phyloP scores from a whole-genome alignment of 805 yeast species.

The Lachancea thermotolerans region DNA sequence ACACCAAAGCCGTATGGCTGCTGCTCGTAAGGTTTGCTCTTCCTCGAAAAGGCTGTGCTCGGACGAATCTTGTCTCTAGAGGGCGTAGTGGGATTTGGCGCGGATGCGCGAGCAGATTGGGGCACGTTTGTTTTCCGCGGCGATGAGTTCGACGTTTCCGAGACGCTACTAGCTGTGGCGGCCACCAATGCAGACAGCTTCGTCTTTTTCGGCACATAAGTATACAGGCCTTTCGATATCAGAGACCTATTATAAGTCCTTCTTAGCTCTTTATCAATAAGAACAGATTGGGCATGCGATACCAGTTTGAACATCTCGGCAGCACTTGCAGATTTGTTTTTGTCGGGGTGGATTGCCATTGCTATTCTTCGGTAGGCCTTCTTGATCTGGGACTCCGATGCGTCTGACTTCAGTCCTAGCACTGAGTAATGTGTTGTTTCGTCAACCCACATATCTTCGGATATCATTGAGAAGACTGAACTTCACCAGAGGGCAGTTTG shows the following conservation, averaged over 20 bases:
- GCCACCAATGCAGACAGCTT: neutral
- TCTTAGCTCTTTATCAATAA: conserved; percentile 22
- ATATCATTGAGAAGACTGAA: neutral
- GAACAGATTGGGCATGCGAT: conserved; percentile 27
- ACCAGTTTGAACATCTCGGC: conserved; percentile 29
- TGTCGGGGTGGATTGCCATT: conserved; percentile 72
- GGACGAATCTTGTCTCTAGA: neutral
- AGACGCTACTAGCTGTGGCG: neutral
- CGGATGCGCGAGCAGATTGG: neutral
- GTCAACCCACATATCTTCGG: conserved; percentile 18
- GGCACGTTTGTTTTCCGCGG: neutral
- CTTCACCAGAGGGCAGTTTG: neutral
- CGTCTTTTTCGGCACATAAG: conserved; percentile 10
- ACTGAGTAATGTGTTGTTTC: conserved; percentile 28
- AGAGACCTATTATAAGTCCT: conserved; percentile 18
- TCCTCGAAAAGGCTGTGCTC: conserved; percentile 10
- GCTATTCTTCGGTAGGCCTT: conserved; percentile 77
- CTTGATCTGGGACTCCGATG: conserved; percentile 40
- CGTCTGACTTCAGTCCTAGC: conserved; percentile 22
- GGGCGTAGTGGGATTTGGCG: neutral
- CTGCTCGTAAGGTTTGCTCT: conserved; percentile 26
- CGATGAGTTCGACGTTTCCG: neutral
- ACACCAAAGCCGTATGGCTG: conserved; percentile 32
- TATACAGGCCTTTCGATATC: conserved; percentile 14
- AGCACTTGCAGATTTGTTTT: conserved; percentile 43